Conservation (phyloP, 2,329 filamentous ascomycete genomes). For the Byssochlamys sp. region DNA sequence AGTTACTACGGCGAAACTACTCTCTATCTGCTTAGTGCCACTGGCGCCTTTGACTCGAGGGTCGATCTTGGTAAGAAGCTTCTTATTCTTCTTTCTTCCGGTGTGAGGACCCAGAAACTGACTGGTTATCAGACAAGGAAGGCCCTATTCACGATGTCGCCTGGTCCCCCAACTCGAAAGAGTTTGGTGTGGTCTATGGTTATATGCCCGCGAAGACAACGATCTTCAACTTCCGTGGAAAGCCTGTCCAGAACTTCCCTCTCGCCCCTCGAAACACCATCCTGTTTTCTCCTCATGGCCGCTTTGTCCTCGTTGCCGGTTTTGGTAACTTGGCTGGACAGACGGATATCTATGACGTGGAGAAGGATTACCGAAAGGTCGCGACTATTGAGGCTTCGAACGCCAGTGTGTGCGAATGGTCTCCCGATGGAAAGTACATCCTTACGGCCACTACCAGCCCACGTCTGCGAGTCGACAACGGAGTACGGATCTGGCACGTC, state of each 20-base stretch:
- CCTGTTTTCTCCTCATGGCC: slow-evolving; percentile 82
- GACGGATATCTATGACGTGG: slow-evolving; percentile 93
- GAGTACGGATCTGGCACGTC: slow-evolving; percentile 89
- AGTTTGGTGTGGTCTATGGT: slow-evolving; percentile 94
- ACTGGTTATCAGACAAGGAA: slow-evolving; percentile 63
- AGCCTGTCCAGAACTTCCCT: slow-evolving; percentile 74
- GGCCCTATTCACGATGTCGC: slow-evolving; percentile 94
- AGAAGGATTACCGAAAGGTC: slow-evolving; percentile 87
- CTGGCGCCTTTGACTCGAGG: slow-evolving; percentile 82
- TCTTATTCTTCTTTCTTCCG: slow-evolving; percentile 1
- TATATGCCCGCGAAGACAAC: slow-evolving; percentile 99
- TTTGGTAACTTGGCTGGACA: slow-evolving; percentile 96
- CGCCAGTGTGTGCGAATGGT: slow-evolving; percentile 94
- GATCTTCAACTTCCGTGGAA: slow-evolving; percentile 85
- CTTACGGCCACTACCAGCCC: slow-evolving; percentile 97
- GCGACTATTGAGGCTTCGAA: slow-evolving; percentile 91
- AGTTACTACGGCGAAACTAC: slow-evolving; percentile 99
- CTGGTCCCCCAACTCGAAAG: slow-evolving; percentile 97
- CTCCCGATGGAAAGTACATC: slow-evolving; percentile 87
- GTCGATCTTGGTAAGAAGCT: slow-evolving; percentile 56
- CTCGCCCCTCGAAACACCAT: slow-evolving; percentile 89
- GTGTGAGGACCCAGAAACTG: slow-evolving; percentile 4
- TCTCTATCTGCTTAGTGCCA: slow-evolving; percentile 86
- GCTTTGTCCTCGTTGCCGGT: slow-evolving; percentile 85
- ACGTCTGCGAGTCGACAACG: slow-evolving; percentile 89